Evolutionary conservation across 2,329 filamentous ascomycete genomes (phyloP).

Genomic region (Zopfia rhizophila): DNA sequence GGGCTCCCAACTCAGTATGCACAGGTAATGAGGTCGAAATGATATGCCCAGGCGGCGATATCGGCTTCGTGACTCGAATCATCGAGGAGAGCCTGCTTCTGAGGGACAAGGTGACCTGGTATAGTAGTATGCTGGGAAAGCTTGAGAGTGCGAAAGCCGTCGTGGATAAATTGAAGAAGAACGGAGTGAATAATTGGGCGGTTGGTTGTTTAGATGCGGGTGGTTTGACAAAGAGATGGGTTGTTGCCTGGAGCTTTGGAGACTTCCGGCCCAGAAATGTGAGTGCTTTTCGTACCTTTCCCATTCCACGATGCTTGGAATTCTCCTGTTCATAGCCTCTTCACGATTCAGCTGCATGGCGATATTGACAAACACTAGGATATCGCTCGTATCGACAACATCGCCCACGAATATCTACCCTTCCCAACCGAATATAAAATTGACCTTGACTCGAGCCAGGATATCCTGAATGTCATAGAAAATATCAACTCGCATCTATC

Average conservation of each 20-base stretch:
- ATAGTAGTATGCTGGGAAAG: slow-evolving; percentile 90
- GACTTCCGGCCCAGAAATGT: slow-evolving; percentile 71
- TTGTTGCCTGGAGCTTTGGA: slow-evolving; percentile 85
- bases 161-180: slow-evolving; percentile 65
- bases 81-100: slow-evolving; percentile 74
- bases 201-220: slow-evolving; percentile 81
- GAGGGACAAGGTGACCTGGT: slow-evolving; percentile 78
- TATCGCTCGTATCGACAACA: slow-evolving; percentile 44
- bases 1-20: slow-evolving; percentile 75
- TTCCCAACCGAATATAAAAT: slow-evolving; percentile 64
- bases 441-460: slow-evolving; percentile 34
- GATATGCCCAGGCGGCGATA: slow-evolving; percentile 82
- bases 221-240: slow-evolving; percentile 84
- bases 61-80: slow-evolving; percentile 77
- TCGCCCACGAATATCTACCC: slow-evolving; percentile 63
- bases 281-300: slow-evolving; percentile 12
- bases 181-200: slow-evolving; percentile 78
- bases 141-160: slow-evolving; percentile 73
- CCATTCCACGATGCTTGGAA: neutral
- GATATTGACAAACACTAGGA: slow-evolving; percentile 19
- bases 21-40: slow-evolving; percentile 87
- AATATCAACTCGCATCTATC: slow-evolving; percentile 62
- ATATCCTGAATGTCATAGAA: slow-evolving; percentile 36
- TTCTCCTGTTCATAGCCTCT: neutral
- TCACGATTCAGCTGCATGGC: neutral